phyloP scores from a whole-genome alignment of 2,329 filamentous ascomycete species.

The Cercospora beticola region DNA sequence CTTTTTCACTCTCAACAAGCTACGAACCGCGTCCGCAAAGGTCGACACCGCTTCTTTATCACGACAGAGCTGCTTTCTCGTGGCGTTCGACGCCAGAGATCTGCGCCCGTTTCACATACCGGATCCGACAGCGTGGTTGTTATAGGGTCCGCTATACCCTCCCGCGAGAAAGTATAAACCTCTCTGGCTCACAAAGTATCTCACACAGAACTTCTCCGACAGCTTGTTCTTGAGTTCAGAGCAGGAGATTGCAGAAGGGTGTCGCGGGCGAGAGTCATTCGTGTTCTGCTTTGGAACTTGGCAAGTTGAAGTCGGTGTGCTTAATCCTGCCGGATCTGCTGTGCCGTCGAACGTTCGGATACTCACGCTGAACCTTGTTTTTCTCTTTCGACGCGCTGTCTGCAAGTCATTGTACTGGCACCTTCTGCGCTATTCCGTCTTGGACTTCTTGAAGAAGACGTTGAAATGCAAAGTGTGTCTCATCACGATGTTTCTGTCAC shows the following conservation, averaged over 20 bases:
- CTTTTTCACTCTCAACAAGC: not conserved
- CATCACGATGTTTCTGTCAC: not conserved
- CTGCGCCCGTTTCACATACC: conserved; percentile 7
- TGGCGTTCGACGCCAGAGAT: not conserved
- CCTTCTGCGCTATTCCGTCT: not conserved
- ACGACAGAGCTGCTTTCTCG: not conserved
- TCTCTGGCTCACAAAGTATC: too few relatives aligned
- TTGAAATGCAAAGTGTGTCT: not conserved
- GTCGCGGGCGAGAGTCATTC: not conserved
- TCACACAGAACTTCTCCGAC: not conserved
- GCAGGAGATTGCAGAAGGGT: not conserved
- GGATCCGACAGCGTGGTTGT: not conserved
- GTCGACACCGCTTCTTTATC: conserved; percentile 11
- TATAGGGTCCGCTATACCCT: conserved; percentile 11
- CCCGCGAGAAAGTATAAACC: not conserved
- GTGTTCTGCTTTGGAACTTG: not conserved
- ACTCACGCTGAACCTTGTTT: not conserved
- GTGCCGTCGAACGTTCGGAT: not conserved
- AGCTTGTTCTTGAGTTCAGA: not conserved
- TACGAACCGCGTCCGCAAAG: not conserved
- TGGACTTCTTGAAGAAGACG: not conserved
- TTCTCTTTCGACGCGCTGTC: not conserved
- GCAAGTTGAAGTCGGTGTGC: not conserved
- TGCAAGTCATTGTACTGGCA: not conserved
- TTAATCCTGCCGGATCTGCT: not conserved